Base-by-base conservation (phyloP, 768 basidiomycete species). In the Amanita muscaria region DNA sequence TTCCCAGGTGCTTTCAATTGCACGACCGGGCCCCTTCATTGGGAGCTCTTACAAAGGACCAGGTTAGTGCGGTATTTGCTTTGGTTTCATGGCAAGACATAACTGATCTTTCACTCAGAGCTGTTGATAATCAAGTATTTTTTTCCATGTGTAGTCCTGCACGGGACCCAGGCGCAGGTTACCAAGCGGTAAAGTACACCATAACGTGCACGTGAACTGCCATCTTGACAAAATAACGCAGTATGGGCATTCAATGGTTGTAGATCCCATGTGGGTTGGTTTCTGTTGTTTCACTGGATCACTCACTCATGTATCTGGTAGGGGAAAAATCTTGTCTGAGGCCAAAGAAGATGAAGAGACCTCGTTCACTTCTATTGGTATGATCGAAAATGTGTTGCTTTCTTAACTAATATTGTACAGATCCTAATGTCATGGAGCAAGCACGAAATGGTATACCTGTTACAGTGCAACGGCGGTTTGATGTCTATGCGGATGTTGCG, bases 61-160 rank as follows among this genome's bases (percentile, higher is more conserved):
- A 40, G 81, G 83, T 45, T 70, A 91, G 89, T 86, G 56, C n/a
- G 70, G 15, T 22, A 32, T 33, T 24, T 2, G 7, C 10, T 31
- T 34, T 33, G n/a, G 14, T 15, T 23, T 42, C n/a, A n/a, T n/a
- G n/a, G n/a, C 2, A 5, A 21, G 18, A 12, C 15, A 2, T 21
- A 1, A 14, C 4, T 8, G 19, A 23, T 32, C 4, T 33, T 33
- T n/a, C 31, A 11, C n/a, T n/a, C 54, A 92, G 93, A 46, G 96
- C 96, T 5, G 77, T 92, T 18, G 96, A 99, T 59, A 97, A 98
- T 56, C 93, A 98, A 63, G 77, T 98, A n/a, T 99, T 77, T 65
- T 78, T 97, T 50, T 75, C 87, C 1, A 94, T 93, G 90, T 94
- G 91, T 58, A 96, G 91, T 46, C 92, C 93, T 23, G 94, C 96